Evolutionary conservation across 2,329 filamentous ascomycete species (phyloP).

Genomic region (Biscogniauxia sp.): DNA sequence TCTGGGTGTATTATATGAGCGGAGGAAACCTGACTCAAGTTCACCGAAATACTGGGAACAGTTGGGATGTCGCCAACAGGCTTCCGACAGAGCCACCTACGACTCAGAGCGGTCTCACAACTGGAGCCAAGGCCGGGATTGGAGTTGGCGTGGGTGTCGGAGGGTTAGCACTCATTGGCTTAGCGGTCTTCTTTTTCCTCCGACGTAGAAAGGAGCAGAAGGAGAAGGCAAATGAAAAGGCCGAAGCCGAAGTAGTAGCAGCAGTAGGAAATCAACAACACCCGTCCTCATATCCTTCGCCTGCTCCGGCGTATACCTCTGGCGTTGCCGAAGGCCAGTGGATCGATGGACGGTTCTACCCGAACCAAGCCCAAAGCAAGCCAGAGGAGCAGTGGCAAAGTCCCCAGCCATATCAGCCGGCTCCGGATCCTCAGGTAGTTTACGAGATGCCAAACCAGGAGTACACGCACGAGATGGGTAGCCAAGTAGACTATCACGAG

Average conservation of each 20-base stretch:
- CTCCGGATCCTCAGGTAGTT: constrained; percentile 19
- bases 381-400: constrained; percentile 25
- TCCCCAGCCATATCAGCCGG: constrained; percentile 25
- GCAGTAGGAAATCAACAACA: constrained; percentile 1
- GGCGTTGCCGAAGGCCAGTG: constrained; percentile 5
- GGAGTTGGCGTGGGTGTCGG: constrained; percentile 28
- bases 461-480: constrained; percentile 11
- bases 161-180: constrained; percentile 22
- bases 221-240: constrained; percentile 7
- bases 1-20: constrained; percentile 35
- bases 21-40: constrained; percentile 30
- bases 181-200: constrained; percentile 19
- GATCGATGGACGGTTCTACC: constrained; percentile 10
- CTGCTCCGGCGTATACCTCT: constrained; percentile 8
- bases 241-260: constrained; percentile 6
- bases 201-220: constrained; percentile 6
- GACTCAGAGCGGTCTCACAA: constrained; percentile 5
- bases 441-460: constrained; percentile 26
- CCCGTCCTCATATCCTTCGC: constrained; percentile 2
- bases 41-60: constrained; percentile 17
- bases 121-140: constrained; percentile 14
- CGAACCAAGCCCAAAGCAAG: constrained; percentile 1
- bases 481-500: constrained; percentile 5
- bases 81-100: constrained; percentile 14
- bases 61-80: constrained; percentile 27